Base-by-base conservation (phyloP, 805 yeast species). In the Starmerella vitae region DNA sequence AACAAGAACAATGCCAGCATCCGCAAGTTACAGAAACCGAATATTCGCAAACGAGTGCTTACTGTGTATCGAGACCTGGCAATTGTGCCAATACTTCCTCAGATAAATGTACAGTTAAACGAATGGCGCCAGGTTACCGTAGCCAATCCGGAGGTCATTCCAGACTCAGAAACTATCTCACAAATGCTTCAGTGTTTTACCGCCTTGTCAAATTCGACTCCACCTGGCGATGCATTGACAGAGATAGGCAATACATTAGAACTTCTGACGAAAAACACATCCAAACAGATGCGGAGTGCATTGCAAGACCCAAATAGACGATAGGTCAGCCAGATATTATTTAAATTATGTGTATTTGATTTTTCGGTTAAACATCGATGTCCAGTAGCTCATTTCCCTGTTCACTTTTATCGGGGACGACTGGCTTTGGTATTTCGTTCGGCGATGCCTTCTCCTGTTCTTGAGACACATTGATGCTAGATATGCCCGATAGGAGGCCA, bases 131-230 rank as follows among this genome's bases (percentile, higher is more conserved):
- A 45, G 6, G 45, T 41, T 4, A 20, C 36, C 13, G 34, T 43
- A 4, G 37, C 37, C 8, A 32, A 33, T 8, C 19, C 41, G 15
- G 25, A 12, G 6, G 25, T 7, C 7, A n/a, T 30, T 20, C 34
- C 25, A n/a, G 20, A 13, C 17, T 8, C 17, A 2, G 56, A 51
- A 9, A 38, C 49, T 2, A 50, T 56, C 20, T 52, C 64, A 20
- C 55, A 64, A 2, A 53, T 78, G 22, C 55, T 75, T 9, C 82
- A 76, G 50, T 78, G 88, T 49, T 68, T 77, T 46, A 74, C 78
- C 6, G 61, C 73, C 21, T 53, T 79, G 22, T 65, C 68, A 17
- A 63, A 73, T 1, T 65, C 74, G 3, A 69, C 68, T 33, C 66
- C 76, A 0, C 62, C 59, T 6, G 78, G 74, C 48, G 68, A 68